Percentiles rank a stretch among this genome's conserved stretches.
Conservation (phyloP, 768 basidiomycete species). For the Tulasnella sp. region DNA sequence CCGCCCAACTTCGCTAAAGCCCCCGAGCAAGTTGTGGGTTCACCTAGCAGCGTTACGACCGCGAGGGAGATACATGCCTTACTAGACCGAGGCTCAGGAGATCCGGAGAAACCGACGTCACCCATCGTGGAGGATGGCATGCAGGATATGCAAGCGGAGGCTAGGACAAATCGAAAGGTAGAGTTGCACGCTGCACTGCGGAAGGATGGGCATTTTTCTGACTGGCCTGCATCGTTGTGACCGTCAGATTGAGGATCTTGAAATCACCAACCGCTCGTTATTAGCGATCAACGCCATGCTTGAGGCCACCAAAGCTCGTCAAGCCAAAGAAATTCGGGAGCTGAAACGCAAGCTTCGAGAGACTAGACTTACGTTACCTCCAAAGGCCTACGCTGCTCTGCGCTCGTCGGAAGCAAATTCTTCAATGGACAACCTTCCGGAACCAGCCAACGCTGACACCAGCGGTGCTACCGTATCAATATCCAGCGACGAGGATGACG, state of each 20-base stretch:
- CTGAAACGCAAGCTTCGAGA: constrained; percentile 79
- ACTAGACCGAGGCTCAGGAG: not conserved
- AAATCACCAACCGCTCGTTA: constrained; percentile 84
- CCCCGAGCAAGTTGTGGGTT: not conserved
- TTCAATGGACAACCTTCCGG: constrained; percentile 41
- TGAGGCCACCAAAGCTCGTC: constrained; percentile 73
- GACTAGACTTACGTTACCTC: constrained; percentile 72
- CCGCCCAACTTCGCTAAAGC: constrained; percentile 3
- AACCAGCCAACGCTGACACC: constrained; percentile 41
- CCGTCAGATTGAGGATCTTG: constrained; percentile 81
- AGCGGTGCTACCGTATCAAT: constrained; percentile 27
- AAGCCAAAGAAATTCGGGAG: constrained; percentile 81
- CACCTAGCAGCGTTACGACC: not conserved
- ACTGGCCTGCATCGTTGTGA: not conserved
- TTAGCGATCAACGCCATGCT: constrained; percentile 78
- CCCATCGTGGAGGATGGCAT: not conserved
- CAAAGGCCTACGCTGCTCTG: constrained; percentile 40
- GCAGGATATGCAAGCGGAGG: constrained; percentile 42
- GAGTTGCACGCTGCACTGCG: constrained; percentile 29
- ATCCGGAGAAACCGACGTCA: not conserved
- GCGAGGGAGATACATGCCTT: constrained; percentile 8
- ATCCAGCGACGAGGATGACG: constrained; percentile 31
- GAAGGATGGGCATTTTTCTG: constrained; percentile 16
- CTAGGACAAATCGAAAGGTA: constrained; percentile 87
- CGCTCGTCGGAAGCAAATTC: constrained; percentile 51